Base-by-base conservation (phyloP, 306 rosid species). In the Trifolium fragiferum region DNA sequence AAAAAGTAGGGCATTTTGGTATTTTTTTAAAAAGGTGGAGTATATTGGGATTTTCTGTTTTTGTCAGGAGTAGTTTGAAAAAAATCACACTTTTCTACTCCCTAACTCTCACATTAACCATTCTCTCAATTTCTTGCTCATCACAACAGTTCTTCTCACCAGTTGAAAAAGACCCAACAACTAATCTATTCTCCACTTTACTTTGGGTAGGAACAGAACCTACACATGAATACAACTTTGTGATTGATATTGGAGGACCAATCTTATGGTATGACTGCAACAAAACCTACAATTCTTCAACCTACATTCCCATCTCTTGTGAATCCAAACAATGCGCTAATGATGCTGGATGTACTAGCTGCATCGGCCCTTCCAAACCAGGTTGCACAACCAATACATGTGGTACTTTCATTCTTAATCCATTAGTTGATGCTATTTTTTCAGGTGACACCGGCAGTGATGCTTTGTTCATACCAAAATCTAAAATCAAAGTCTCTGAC, bases 191-290 rank as follows among this genome's bases (percentile, higher is more conserved):
- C 78, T 68, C 44, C n/a, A 16, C 78, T 5, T 15, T 69, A 7
- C 6, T 82, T 4, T 30, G 47, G 20, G 7, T 76, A 43, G 86
- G 84, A 68, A 76, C 76, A 41, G 41, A 37, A 38, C 84, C 86
- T 4, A 12, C 1, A 16, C 57, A 64, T 59, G 6, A 60, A 9
- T 41, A 68, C 12, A 6, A 74, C 6, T 55, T 76, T 6, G 67
- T 38, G 8, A 66, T 82, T 15, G 83, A 82, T 38, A 77, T 85
- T 10, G 79, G 68, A 23, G 89, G 83, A 15, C 76, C 66, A 18
- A 27, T 65, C 51, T 60, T 80, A 3, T 73, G 83, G 80, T 80
- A 76, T 13, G 77, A 71, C 3, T 80, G 85, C 51, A 13, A 65
- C 75, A 21, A 10, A 15, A 18, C 4, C 41, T 76, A 73, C 77